Conservation (phyloP, 176 grass and related monocot genomes). For the Guadua angustifolia region DNA sequence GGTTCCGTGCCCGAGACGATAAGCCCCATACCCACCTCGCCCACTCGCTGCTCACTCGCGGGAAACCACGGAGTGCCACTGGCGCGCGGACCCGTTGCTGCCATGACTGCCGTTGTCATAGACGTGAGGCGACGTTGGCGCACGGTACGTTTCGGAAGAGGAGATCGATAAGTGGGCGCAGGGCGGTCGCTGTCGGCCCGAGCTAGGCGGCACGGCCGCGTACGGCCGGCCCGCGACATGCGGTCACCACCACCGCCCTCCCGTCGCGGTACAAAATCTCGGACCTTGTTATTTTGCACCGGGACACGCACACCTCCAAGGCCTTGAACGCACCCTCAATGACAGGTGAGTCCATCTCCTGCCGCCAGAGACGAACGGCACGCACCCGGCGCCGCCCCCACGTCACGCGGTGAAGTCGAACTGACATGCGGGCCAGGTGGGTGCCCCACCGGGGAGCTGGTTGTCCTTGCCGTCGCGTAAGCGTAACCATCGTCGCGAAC, state of each 20-base stretch:
- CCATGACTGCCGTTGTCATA: neutral
- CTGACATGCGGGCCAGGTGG: neutral
- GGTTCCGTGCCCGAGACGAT: conserved; percentile 28
- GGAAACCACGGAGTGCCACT: neutral
- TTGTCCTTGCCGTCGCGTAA: neutral
- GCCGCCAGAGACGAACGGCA: neutral
- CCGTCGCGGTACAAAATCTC: neutral
- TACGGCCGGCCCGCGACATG: neutral
- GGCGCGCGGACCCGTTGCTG: neutral
- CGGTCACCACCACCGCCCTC: neutral
- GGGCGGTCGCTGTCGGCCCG: neutral
- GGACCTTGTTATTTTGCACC: neutral
- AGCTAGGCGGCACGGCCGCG: conserved; percentile 5
- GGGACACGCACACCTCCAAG: neutral
- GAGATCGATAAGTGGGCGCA: neutral
- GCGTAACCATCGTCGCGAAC: neutral
- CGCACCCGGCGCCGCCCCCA: neutral
- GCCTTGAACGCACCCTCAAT: neutral
- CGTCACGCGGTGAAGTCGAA: neutral
- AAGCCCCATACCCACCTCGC: neutral
- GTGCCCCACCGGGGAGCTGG: neutral
- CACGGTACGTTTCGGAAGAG: neutral
- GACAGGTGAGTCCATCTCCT: neutral
- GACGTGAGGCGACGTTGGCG: neutral
- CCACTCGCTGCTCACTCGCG: neutral